phyloP scores from a whole-genome alignment of 2,329 filamentous ascomycete species.

The Xylariaceae sp. region DNA sequence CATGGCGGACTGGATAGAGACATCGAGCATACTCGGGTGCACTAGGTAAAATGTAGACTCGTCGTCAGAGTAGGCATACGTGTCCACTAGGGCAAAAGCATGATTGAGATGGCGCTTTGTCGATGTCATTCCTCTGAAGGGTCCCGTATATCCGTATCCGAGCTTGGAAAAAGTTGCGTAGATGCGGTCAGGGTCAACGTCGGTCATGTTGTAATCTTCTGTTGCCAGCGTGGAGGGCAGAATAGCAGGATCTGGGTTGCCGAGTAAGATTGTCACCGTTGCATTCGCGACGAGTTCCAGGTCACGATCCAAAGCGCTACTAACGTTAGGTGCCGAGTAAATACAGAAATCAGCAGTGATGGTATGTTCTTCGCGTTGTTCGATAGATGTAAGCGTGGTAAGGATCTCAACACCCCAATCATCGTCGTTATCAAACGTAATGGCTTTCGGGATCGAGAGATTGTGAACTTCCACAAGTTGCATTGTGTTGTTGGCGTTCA shows the following conservation, averaged over 20 bases:
- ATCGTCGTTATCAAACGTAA: constrained; percentile 9
- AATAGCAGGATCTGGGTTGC: not conserved
- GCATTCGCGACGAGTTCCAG: constrained; percentile 10
- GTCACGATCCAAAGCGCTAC: not conserved
- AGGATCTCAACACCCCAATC: constrained; percentile 13
- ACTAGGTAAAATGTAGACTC: constrained; percentile 5
- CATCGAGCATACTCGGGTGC: constrained; percentile 19
- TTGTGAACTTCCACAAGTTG: constrained; percentile 20
- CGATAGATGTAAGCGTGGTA: not conserved
- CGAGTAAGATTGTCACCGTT: constrained; percentile 10
- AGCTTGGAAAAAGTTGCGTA: constrained; percentile 11
- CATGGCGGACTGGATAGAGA: constrained; percentile 19
- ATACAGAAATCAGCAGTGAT: constrained; percentile 10
- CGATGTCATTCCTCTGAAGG: constrained; percentile 9
- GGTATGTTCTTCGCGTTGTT: not conserved
- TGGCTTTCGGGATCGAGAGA: constrained; percentile 21
- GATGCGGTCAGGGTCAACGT: constrained; percentile 13
- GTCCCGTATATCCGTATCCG: constrained; percentile 18
- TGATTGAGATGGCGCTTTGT: constrained; percentile 7
- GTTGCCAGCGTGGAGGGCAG: not conserved
- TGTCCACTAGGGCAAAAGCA: not conserved
- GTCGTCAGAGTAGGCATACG: constrained; percentile 1
- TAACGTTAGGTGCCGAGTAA: not conserved
- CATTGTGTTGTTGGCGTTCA: not conserved
- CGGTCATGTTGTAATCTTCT: constrained; percentile 6